These are phyloP conservation scores for Nicotiana otophora DNA, from an alignment of 257 asterid species.

Conservation along the genomic window DNA sequence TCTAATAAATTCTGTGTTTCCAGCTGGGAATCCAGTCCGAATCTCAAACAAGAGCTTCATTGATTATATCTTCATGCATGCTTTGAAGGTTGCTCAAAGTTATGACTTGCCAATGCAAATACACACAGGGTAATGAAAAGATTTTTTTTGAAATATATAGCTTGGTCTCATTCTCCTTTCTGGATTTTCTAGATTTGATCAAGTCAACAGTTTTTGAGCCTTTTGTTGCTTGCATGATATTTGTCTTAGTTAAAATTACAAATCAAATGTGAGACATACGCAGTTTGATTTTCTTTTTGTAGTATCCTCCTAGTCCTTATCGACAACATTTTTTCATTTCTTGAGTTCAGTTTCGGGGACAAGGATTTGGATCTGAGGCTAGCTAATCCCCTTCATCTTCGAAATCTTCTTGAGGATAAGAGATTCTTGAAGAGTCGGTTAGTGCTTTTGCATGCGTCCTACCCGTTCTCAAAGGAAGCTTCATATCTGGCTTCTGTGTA, in stretches of 20 bases:
- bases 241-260: not conserved
- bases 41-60: constrained; percentile 65
- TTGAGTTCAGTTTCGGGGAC: constrained; percentile 69
- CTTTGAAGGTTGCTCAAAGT: constrained; percentile 72
- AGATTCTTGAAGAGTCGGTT: constrained; percentile 61
- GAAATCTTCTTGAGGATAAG: constrained; percentile 72
- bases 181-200: not conserved
- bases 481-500: constrained; percentile 92
- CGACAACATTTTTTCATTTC: constrained; percentile 13
- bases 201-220: not conserved
- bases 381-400: constrained; percentile 91
- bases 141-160: not conserved
- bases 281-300: not conserved
- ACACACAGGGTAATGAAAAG: constrained; percentile 74
- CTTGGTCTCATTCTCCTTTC: not conserved
- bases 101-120: constrained; percentile 88
- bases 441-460: constrained; percentile 87
- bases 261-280: not conserved
- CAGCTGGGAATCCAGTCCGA: constrained; percentile 71
- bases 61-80: constrained; percentile 63
- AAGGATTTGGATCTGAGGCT: constrained; percentile 83
- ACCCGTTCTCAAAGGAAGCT: constrained; percentile 91
- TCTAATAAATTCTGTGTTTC: constrained; percentile 28
- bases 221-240: not conserved
- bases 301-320: not conserved